Base-by-base conservation (phyloP, 202 grass and related monocot genomes). In the Tripidium arundinaceum region DNA sequence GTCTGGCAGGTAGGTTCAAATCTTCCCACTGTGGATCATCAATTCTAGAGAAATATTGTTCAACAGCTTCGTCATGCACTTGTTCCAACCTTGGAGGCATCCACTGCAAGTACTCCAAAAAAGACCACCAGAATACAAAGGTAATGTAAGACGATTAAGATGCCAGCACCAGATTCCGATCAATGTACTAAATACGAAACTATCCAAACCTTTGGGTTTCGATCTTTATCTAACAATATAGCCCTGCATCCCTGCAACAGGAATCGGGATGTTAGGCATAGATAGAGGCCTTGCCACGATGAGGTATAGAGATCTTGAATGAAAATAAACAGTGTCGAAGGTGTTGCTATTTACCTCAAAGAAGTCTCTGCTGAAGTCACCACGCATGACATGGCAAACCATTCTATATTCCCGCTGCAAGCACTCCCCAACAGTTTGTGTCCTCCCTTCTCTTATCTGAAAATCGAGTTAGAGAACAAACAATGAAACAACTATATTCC, bases 331-430 rank as follows among this genome's bases (percentile, higher is more conserved):
- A 39, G 34, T 52, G 27, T 24, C 39, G 39, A 27, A 70, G 28
- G 54, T 62, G 24, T 37, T 42, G 12, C 83, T 61, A 77, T 72
- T 90, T 83, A 98, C 95, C 90, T 99, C 92, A 79, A 89, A 95
- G 68, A 99, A 99, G 78, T 99, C 96, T 62, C 83, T 95, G 63
- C 92, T 99, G 34, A 93, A 88, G 83, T 95, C 96, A 80, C 93
- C 90, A 3, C 90, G 88, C 75, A 99, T 91, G 78, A 95, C 88
- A 85, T 91, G 90, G 70, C 90, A 93, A 79, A 88, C 86, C 90
- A 99, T 91, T 86, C 96, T 93, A 81, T 99, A 99, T 66, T 99
- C 96, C 89, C 90, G 80, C 49, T 54, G 86, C 41, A 99, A 81
- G 72, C 96, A 99, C 72, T 99, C 91, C 2, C 88, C 92, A 69